phyloP scores from a whole-genome alignment of 78 protist genomes.

The Monosiga brevicollis region DNA sequence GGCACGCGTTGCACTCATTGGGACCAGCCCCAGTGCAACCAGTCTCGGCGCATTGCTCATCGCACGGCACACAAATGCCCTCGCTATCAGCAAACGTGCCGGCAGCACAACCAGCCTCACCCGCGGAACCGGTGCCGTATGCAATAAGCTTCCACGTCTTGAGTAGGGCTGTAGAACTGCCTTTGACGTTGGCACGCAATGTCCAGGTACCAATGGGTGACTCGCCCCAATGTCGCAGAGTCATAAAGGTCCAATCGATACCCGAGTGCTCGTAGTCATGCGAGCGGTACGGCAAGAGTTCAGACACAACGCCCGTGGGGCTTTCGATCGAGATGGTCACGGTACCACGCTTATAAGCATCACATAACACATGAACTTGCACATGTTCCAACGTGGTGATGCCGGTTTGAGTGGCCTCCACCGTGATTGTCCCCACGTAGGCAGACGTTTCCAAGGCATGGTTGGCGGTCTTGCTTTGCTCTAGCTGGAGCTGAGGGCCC shows the following conservation, averaged over 20 bases:
- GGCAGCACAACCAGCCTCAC: too few species aligned
- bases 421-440: too few species aligned
- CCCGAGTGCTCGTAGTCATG: neutral
- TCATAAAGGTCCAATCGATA: slow-evolving; percentile 14
- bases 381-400: neutral
- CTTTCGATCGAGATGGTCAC: neutral
- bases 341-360: slow-evolving; percentile 6
- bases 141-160: too few species aligned
- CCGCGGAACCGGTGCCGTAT: too few species aligned
- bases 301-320: slow-evolving; percentile 11
- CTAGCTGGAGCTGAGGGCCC: neutral
- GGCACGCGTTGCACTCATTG: too few species aligned
- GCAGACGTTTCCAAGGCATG: too few species aligned
- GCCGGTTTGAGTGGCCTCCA: neutral
- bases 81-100: neutral
- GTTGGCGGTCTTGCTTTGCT: neutral
- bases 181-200: too few species aligned
- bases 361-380: neutral
- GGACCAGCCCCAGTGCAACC: too few species aligned
- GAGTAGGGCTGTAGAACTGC: too few species aligned
- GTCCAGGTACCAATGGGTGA: slow-evolving; percentile 3
- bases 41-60: neutral
- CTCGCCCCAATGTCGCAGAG: slow-evolving; percentile 26
- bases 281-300: slow-evolving; percentile 4
- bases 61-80: neutral